Conservation (phyloP, 2,329 filamentous ascomycete genomes). For the Fusarium buxicola region DNA sequence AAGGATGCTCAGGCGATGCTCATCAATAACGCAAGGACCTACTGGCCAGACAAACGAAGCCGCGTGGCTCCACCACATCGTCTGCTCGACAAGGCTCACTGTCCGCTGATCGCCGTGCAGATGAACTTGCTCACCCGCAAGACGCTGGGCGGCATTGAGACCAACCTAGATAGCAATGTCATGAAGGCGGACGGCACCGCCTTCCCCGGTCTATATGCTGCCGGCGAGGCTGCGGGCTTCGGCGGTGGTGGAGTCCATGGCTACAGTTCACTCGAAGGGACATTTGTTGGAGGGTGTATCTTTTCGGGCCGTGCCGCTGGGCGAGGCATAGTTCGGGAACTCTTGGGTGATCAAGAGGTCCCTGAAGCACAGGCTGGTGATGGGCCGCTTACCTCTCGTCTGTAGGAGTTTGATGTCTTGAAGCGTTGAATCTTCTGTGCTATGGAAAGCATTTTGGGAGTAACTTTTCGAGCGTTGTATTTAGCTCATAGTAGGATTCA, state of each 20-base stretch:
- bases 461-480: too few species aligned
- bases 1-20: constrained; percentile 74
- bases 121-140: constrained; percentile 72
- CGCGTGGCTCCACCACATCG: constrained; percentile 66
- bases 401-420: not conserved
- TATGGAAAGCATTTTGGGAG: too few species aligned
- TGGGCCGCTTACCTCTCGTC: constrained; percentile 11
- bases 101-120: constrained; percentile 69
- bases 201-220: constrained; percentile 69
- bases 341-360: constrained; percentile 33
- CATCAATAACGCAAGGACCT: constrained; percentile 66
- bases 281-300: constrained; percentile 72
- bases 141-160: constrained; percentile 70
- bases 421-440: too few species aligned
- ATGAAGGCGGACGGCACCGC: constrained; percentile 60
- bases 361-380: not conserved
- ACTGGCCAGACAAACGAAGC: constrained; percentile 64
- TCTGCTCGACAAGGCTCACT: constrained; percentile 65
- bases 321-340: constrained; percentile 63
- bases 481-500: too few species aligned
- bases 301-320: constrained; percentile 70
- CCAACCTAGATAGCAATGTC: constrained; percentile 67
- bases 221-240: constrained; percentile 70
- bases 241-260: constrained; percentile 72
- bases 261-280: constrained; percentile 71